Evolutionary conservation across 2,329 filamentous ascomycete genomes (phyloP), one percentile per base, ranked within the genome.

Genomic region (Colletotrichum euphorbiae): DNA sequence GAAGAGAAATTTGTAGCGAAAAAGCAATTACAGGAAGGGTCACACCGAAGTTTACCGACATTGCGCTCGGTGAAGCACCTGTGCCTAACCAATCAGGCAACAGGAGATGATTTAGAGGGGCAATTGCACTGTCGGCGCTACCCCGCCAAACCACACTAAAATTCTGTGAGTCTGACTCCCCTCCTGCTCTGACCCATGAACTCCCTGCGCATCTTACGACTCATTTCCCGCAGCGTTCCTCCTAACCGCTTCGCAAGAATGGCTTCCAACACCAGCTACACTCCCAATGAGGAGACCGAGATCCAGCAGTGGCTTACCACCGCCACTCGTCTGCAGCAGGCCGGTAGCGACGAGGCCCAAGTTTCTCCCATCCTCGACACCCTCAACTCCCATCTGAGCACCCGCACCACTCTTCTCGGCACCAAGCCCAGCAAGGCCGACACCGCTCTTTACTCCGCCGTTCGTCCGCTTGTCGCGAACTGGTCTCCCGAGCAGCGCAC

Each of bases 401-500:
- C 91, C 72, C 93, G 93, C 73, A 97, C 94, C 69, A 98, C 94
- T 45, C 84, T 98, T 43, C 90, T 98, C 70, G 95, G 95, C 74
- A 87, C 87, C 78, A 98, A 98, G 84, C 93, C 94, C 60, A 97
- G 93, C 73, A 88, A 92, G 77, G 94, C 93, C 71, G 94, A 98
- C 75, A 85, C 97, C 68, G 91, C 92, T 73, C 85, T 96, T 75
- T 98, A 96, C 85, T 85, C 92, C 71, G 87, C 90, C 61, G 85
- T 97, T 38, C 91, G 91, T 1, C 91, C 93, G 12, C 77, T 91
- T 43, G 93, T 97, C 68, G 88, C 91, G 76, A 84, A 85, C 72
- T 98, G 95, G 95, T 88, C 87, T 2, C 82, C 91, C 52, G 94
- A 98, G 82, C 89, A 97, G 86, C 89, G 93, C 76, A 97, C 95